These are phyloP conservation scores for Boeremia lycopersici DNA, from an alignment of 2,329 filamentous ascomycete species.

Conservation along the genomic window DNA sequence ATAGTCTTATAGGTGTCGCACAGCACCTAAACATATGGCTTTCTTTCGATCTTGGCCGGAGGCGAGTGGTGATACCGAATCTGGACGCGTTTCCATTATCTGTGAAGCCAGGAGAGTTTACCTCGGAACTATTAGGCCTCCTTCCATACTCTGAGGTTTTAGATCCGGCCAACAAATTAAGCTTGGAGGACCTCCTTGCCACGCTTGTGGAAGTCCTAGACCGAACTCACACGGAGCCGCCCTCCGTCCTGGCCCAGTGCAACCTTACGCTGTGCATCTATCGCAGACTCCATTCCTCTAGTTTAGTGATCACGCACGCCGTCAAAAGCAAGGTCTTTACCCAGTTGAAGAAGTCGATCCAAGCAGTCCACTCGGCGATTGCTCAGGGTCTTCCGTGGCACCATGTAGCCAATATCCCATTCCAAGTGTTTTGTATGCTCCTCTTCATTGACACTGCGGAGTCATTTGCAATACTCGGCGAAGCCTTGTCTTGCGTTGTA, in stretches of 20 bases:
- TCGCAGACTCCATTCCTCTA: background rate
- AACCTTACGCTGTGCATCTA: conserved; percentile 3
- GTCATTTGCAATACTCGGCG: background rate
- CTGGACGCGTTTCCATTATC: background rate
- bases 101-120: background rate
- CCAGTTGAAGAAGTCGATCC: background rate
- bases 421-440: conserved; percentile 5
- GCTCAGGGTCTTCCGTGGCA: background rate
- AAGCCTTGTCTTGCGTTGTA: background rate
- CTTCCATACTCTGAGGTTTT: conserved; percentile 3
- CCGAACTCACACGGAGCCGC: conserved; percentile 2
- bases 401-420: conserved; percentile 5
- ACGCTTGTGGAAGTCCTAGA: background rate
- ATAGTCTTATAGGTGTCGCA: background rate
- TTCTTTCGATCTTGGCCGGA: conserved; percentile 7
- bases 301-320: background rate
- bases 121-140: conserved; percentile 1
- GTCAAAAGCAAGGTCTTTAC: background rate
- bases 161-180: conserved; percentile 1
- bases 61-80: background rate
- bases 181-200: background rate
- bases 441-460: background rate
- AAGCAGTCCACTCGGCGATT: conserved; percentile 4
- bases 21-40: conserved; percentile 10
- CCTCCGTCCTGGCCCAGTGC: conserved; percentile 2